Evolutionary conservation across 768 basidiomycete genomes (phyloP).

Genomic region (Suillus alpinus): DNA sequence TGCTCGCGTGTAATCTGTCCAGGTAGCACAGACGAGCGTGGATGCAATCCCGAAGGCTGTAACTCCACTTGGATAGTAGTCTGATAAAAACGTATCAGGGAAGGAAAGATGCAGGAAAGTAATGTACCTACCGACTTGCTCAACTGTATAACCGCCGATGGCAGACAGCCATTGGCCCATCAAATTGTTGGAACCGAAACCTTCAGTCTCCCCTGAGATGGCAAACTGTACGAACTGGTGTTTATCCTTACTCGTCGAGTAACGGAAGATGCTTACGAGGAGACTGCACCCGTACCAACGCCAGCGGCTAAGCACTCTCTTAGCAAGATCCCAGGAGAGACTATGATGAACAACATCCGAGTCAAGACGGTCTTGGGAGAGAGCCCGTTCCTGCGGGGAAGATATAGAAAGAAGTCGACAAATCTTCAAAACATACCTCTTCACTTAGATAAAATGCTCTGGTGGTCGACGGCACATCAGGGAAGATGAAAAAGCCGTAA

Average conservation of each 20-base stretch:
- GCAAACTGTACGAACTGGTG: slow-evolving; percentile 46
- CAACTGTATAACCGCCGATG: slow-evolving; percentile 58
- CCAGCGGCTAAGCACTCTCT: slow-evolving; percentile 56
- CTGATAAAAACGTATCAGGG: slow-evolving; percentile 22
- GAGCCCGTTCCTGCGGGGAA: slow-evolving; percentile 45
- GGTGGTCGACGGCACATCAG: slow-evolving; percentile 65
- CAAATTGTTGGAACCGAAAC: slow-evolving; percentile 66
- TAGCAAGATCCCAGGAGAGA: slow-evolving; percentile 45
- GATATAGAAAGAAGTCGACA: background rate
- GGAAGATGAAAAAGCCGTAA: slow-evolving; percentile 72
- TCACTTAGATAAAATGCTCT: slow-evolving; percentile 60
- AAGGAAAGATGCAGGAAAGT: background rate
- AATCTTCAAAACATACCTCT: slow-evolving; percentile 38
- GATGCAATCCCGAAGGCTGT: slow-evolving; percentile 65
- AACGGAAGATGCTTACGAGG: slow-evolving; percentile 39
- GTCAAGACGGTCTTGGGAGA: slow-evolving; percentile 49
- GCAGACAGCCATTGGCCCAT: slow-evolving; percentile 74
- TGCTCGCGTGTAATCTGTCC: slow-evolving; percentile 56
- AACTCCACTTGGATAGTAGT: slow-evolving; percentile 61
- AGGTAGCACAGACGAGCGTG: slow-evolving; percentile 58
- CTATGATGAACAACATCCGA: slow-evolving; percentile 40
- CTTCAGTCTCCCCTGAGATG: slow-evolving; percentile 64
- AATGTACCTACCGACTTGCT: slow-evolving; percentile 48
- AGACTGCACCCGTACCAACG: slow-evolving; percentile 68
- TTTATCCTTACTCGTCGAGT: background rate